These are phyloP conservation scores for Aspergillus sojae DNA, from an alignment of 2,329 filamentous ascomycete species.

Conservation along the genomic window DNA sequence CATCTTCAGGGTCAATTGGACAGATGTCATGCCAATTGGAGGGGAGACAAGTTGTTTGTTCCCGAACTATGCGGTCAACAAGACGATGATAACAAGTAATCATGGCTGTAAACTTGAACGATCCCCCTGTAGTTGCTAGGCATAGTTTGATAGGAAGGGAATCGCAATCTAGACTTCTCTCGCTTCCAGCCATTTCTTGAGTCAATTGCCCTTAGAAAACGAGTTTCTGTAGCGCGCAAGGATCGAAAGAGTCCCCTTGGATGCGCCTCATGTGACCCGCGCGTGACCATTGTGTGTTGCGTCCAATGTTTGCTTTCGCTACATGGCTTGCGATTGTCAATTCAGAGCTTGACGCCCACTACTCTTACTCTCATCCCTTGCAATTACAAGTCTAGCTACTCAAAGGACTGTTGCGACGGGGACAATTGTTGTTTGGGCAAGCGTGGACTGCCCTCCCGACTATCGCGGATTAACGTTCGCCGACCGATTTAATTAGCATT, in stretches of 20 bases:
- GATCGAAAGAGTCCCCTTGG: not conserved
- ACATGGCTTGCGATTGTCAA: not conserved
- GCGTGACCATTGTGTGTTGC: not conserved
- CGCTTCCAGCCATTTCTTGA: not conserved
- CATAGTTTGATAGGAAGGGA: not conserved
- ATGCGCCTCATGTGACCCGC: not conserved
- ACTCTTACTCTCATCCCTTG: not conserved
- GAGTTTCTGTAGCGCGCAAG: not conserved
- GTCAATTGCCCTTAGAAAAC: not conserved
- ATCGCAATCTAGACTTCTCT: not conserved
- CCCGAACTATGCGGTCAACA: not conserved
- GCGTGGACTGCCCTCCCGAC: slow-evolving; percentile 4
- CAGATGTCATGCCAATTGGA: not conserved
- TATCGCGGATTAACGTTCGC: slow-evolving; percentile 28
- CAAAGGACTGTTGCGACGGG: not conserved
- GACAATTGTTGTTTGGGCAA: not conserved
- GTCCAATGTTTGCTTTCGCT: not conserved
- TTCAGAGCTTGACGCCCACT: not conserved
- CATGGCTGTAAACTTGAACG: not conserved
- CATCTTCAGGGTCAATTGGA: not conserved
- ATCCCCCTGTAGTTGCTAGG: not conserved
- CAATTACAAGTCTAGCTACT: not conserved
- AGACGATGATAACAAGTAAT: not conserved
- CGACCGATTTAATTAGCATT: slow-evolving; percentile 25
- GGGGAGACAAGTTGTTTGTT: not conserved